phyloP scores from a whole-genome alignment of 73 alveolate genomes.

The Effrenium voratum region DNA sequence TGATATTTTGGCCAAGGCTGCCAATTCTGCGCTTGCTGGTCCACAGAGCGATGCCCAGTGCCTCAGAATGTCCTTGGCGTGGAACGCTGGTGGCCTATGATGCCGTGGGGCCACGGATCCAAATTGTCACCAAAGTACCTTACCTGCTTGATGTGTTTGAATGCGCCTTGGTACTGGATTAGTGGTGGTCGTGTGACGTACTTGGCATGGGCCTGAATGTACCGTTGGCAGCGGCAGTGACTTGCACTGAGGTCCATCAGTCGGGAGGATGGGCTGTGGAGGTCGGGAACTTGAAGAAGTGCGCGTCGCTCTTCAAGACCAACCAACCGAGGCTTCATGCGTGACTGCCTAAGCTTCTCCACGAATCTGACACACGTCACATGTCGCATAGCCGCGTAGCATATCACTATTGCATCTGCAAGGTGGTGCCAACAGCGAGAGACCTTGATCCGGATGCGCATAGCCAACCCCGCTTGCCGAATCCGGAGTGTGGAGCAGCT shows the following conservation, averaged over 20 bases:
- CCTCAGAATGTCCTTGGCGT: background rate
- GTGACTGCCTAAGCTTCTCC: too few relatives aligned
- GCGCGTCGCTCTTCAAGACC: background rate
- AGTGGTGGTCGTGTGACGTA: too few relatives aligned
- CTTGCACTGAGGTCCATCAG: background rate
- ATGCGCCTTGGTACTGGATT: background rate
- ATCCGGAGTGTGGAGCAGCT: background rate
- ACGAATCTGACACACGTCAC: background rate
- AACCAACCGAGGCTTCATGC: conserved; percentile 2
- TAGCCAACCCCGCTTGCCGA: background rate
- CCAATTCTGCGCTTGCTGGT: conserved; percentile 10
- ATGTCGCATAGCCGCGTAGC: background rate
- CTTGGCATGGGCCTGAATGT: background rate
- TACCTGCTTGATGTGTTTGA: background rate
- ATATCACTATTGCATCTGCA: background rate
- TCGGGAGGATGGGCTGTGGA: conserved; percentile 33
- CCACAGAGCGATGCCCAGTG: background rate
- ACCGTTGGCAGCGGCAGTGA: background rate
- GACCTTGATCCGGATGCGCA: background rate
- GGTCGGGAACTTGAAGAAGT: background rate
- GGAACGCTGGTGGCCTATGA: background rate
- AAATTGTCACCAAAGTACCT: background rate
- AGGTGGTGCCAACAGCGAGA: background rate
- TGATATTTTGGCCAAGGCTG: conserved; percentile 20
- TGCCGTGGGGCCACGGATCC: conserved; percentile 18